Percentiles rank a stretch among this genome's conserved stretches.
Conservation (phyloP, 352 stramenopile species). For the Phytophthora idaei region DNA sequence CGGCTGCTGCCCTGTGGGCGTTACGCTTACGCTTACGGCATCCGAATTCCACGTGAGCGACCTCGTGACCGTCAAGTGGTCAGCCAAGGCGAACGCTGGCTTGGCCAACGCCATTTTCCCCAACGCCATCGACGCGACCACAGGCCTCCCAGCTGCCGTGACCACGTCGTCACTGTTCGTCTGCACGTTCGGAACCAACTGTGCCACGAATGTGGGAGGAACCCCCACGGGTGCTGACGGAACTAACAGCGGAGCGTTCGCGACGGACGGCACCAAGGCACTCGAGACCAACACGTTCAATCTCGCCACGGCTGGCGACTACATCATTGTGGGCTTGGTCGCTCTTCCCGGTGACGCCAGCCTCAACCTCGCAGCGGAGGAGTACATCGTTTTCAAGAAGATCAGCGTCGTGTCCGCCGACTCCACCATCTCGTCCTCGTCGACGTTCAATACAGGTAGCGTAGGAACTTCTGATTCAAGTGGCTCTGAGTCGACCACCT, state of each 20-base stretch:
- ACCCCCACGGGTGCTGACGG: conserved; percentile 41
- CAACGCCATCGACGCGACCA: conserved; percentile 55
- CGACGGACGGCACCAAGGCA: conserved; percentile 46
- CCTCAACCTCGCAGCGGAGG: conserved; percentile 53
- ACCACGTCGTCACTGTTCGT: conserved; percentile 52
- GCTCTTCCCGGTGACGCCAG: conserved; percentile 57
- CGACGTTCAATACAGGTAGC: conserved; percentile 34
- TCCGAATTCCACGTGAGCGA: conserved; percentile 59
- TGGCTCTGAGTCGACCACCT: conserved; percentile 10
- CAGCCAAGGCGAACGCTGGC: conserved; percentile 36
- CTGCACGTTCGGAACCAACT: conserved; percentile 74
- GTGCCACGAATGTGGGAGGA: conserved; percentile 49
- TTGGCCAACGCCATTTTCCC: conserved; percentile 67
- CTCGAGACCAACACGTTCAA: conserved; percentile 58
- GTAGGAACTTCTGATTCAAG: conserved; percentile 19
- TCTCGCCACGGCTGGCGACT: conserved; percentile 57
- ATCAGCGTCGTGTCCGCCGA: conserved; percentile 63
- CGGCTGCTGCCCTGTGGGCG: conserved; percentile 59
- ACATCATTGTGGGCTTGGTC: conserved; percentile 69
- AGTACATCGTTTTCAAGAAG: conserved; percentile 76
- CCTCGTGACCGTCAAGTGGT: conserved; percentile 61
- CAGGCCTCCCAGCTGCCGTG: conserved; percentile 43
- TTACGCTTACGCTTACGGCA: conserved; percentile 45
- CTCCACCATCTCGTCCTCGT: conserved; percentile 39
- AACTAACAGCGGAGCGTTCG: conserved; percentile 47